Evolutionary conservation across 2,329 filamentous ascomycete species (phyloP).

Genomic region (Hymenoscyphus linearis): DNA sequence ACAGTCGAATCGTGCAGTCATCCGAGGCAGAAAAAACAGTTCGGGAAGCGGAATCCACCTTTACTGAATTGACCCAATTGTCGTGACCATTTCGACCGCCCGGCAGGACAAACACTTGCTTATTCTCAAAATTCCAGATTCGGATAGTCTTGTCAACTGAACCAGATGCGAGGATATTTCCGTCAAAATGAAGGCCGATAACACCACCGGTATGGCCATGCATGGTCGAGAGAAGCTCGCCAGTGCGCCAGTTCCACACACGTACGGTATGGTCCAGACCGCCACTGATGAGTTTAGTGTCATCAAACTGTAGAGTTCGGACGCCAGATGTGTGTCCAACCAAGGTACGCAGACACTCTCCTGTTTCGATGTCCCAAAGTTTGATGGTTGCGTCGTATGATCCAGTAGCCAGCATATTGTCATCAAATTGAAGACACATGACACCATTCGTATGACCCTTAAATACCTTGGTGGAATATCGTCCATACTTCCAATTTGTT

Average conservation of each 20-base stretch:
- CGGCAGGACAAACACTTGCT: conserved; percentile 68
- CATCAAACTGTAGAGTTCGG: conserved; percentile 86
- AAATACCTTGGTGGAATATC: conserved; percentile 78
- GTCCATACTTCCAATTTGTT: conserved; percentile 94
- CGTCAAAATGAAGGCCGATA: conserved; percentile 82
- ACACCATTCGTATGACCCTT: conserved; percentile 85
- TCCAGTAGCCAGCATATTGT: conserved; percentile 85
- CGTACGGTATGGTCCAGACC: conserved; percentile 83
- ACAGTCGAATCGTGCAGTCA: conserved; percentile 84
- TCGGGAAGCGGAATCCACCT: conserved; percentile 73
- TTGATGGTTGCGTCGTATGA: conserved; percentile 95
- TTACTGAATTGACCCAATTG: conserved; percentile 97
- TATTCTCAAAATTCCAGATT: conserved; percentile 86
- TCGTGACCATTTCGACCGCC: conserved; percentile 59
- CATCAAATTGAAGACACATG: conserved; percentile 65
- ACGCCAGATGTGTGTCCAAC: conserved; percentile 78
- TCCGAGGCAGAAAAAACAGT: conserved; percentile 92
- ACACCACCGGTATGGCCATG: conserved; percentile 76
- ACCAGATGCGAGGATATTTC: conserved; percentile 77
- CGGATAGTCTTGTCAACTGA: conserved; percentile 87
- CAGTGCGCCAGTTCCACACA: conserved; percentile 96
- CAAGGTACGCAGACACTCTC: conserved; percentile 79
- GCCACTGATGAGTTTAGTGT: conserved; percentile 84
- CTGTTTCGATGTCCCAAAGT: conserved; percentile 91
- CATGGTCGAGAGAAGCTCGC: conserved; percentile 77